These are phyloP conservation scores for Neckera pumila DNA, from an alignment of 225 moss, liverwort and hornwort species.

Conservation along the genomic window DNA sequence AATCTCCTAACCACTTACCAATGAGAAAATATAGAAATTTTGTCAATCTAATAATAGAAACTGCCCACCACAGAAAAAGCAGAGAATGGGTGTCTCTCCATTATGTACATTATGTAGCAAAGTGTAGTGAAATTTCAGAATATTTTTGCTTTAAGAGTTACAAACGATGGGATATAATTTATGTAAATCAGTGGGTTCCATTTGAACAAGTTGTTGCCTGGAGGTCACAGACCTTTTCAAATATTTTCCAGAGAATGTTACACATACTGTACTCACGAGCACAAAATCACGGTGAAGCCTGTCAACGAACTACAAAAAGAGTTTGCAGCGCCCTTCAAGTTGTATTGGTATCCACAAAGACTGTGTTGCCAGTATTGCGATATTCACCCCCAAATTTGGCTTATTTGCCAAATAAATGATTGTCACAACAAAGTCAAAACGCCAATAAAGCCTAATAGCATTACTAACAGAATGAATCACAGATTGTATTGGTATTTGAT, in stretches of 20 bases:
- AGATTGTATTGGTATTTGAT: neutral
- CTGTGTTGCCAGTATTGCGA: neutral
- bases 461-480: neutral
- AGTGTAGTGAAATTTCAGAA: neutral
- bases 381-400: neutral
- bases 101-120: neutral
- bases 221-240: neutral
- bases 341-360: neutral
- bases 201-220: neutral
- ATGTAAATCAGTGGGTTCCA: neutral
- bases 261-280: no score
- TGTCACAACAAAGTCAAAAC: neutral
- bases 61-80: neutral
- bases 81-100: fast-evolving
- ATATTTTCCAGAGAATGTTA: neutral
- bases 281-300: neutral
- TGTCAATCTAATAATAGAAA: neutral
- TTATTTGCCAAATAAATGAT: neutral
- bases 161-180: neutral
- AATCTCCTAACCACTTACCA: neutral
- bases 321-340: neutral
- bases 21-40: neutral
- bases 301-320: neutral
- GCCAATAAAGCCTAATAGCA: neutral
- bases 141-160: neutral